These are phyloP conservation scores for Boletus vinaceobasis DNA, from an alignment of 768 basidiomycete species.

Conservation along the genomic window DNA sequence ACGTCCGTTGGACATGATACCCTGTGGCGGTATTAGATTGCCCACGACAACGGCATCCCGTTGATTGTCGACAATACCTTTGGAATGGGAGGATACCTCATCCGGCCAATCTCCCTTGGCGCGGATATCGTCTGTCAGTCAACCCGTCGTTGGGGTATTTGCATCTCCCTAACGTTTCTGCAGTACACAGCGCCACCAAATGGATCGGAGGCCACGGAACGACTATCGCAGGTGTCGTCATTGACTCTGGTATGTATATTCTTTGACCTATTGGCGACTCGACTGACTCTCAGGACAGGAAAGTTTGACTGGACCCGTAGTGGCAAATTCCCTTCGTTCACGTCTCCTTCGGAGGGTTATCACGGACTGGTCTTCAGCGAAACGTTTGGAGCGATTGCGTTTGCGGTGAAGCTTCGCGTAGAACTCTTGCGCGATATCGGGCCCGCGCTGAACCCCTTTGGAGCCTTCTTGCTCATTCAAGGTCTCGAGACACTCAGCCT, in stretches of 20 bases:
- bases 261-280: not conserved
- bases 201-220: conserved; percentile 72
- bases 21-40: conserved; percentile 37
- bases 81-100: conserved; percentile 56
- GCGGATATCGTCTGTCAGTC: conserved; percentile 50
- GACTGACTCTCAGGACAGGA: conserved; percentile 31
- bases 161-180: not conserved
- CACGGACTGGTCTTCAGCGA: conserved; percentile 52
- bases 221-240: conserved; percentile 59
- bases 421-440: conserved; percentile 55
- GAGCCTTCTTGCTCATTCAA: conserved; percentile 54
- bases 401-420: conserved; percentile 48
- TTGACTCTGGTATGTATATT: conserved; percentile 49
- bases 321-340: conserved; percentile 56
- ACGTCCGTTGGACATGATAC: not conserved
- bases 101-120: conserved; percentile 53
- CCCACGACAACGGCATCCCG: conserved; percentile 58
- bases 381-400: conserved; percentile 49
- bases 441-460: conserved; percentile 51
- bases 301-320: conserved; percentile 55
- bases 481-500: conserved; percentile 63
- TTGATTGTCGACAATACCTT: conserved; percentile 67
- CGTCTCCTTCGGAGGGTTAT: conserved; percentile 53
- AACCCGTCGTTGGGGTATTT: not conserved
- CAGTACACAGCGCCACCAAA: conserved; percentile 59